A percentile compares a stretch with the other conserved stretches of the same genome.
phyloP scores from a whole-genome alignment of 2,329 filamentous ascomycete genomes.

The Aureobasidium melanogenum region DNA sequence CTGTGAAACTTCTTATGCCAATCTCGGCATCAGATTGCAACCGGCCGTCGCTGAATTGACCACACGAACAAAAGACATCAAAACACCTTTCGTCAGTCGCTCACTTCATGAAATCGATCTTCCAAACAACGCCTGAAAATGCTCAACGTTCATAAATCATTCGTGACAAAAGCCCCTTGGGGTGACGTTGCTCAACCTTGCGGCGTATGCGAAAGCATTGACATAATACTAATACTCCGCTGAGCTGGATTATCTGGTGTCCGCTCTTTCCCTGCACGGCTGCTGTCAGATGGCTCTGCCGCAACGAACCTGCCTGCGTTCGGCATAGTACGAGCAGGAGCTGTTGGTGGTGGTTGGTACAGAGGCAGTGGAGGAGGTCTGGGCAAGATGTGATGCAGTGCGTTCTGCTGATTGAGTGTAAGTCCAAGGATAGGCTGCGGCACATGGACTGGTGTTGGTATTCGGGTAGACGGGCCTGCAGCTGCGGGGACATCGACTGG shows the following conservation, averaged over 20 bases:
- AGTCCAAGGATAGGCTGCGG: background rate
- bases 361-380: constrained; percentile 22
- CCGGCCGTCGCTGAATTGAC: background rate
- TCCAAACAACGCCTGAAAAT: background rate
- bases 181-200: background rate
- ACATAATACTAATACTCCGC: constrained; percentile 1
- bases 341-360: constrained; percentile 26
- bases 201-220: constrained; percentile 1
- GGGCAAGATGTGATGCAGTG: background rate
- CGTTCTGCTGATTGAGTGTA: background rate
- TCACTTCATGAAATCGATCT: background rate
- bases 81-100: background rate
- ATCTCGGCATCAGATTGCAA: too few species aligned
- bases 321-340: background rate
- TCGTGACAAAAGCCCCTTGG: background rate
- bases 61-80: background rate
- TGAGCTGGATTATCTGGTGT: background rate
- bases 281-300: background rate
- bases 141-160: background rate
- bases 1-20: background rate
- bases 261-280: background rate
- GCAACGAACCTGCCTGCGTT: background rate
- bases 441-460: background rate
- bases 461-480: background rate
- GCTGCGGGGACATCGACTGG: background rate